Percentiles rank a stretch among this genome's conserved stretches.
Conservation (phyloP, 768 basidiomycete genomes). For the Lyophyllum shimeji region DNA sequence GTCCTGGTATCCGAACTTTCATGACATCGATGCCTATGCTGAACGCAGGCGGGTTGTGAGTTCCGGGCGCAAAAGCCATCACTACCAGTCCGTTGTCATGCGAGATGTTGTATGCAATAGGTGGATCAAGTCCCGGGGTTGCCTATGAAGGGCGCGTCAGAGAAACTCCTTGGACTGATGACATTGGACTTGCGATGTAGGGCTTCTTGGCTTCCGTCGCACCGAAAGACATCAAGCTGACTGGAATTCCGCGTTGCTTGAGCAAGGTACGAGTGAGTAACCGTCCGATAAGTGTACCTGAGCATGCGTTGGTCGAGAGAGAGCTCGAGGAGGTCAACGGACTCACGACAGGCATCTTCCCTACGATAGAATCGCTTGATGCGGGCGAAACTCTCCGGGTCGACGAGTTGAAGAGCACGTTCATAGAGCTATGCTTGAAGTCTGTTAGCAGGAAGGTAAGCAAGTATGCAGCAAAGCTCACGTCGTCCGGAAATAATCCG, state of each 20-base stretch:
- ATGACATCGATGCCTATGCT: conserved; percentile 81
- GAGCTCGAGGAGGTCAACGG: neutral
- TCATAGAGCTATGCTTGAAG: conserved; percentile 56
- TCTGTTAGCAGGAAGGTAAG: neutral
- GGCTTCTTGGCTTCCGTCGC: conserved; percentile 72
- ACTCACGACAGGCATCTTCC: conserved; percentile 75
- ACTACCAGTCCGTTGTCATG: conserved; percentile 77
- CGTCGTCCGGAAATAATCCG: conserved; percentile 39
- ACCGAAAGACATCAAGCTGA: conserved; percentile 48
- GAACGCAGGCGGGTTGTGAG: conserved; percentile 48
- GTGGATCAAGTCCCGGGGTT: conserved; percentile 42
- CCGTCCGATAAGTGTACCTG: conserved; percentile 78
- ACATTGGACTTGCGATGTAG: conserved; percentile 55
- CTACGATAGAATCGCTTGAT: conserved; percentile 69
- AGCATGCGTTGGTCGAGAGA: conserved; percentile 4
- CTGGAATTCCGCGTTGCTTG: conserved; percentile 52
- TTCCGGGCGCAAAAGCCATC: conserved; percentile 57
- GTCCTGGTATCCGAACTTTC: conserved; percentile 65
- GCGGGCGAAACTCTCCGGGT: conserved; percentile 51
- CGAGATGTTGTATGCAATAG: conserved; percentile 77
- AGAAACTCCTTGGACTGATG: neutral
- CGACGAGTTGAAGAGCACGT: conserved; percentile 55
- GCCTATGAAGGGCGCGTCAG: conserved; percentile 30
- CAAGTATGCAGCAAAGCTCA: conserved; percentile 18
- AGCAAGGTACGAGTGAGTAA: conserved; percentile 69